Evolutionary conservation across 805 yeast genomes (phyloP), one percentile per base, ranked within the genome.

Genomic region (Suhomyces tanzawaensis): DNA sequence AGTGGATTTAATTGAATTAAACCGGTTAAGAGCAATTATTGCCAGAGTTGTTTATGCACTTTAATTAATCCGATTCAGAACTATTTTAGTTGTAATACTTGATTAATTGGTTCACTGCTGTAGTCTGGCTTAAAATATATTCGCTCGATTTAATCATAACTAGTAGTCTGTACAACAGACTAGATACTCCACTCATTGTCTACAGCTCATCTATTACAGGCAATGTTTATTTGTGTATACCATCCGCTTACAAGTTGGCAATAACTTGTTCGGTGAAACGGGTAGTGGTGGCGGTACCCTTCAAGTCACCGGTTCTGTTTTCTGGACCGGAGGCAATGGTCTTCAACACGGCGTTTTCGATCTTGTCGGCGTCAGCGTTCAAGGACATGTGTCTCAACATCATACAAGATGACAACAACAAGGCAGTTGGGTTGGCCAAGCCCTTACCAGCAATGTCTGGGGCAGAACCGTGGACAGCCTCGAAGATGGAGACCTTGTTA

Each of bases 371-470:
- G 59, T 83, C 78, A 22, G 74, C 71, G 66, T 77, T 76, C 67
- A 93, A 79, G 37, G 87, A 82, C 98, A 93, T 91, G 78, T 93
- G 99, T 75, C 95, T 85, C 77, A 93, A 83, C 98, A 93, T 91
- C 97, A 93, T 93, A 62, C 90, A 88, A 32, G 98, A 91, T 35
- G 96, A 88, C 63, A 93, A 78, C 65, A 93, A 76, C 62, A 93
- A 72, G 41, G 99, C 99, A 45, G 99, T 93, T 73, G 99, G 99
- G 81, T 93, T 93, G 49, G 99, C 99, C 65, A 87, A 80, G 64
- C 95, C 95, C 78, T 93, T 88, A 62, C 99, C 99, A 47, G 98
- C 98, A 60, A 93, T 93, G 68, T 93, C 99, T 55, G 99, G 99
- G 48, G 99, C 99, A 42, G 98, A 90, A 67, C 99, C 99, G 69